Evolutionary conservation across 306 rosid genomes (phyloP), one percentile per base, ranked within the genome.

Genomic region (Parietaria judaica): DNA sequence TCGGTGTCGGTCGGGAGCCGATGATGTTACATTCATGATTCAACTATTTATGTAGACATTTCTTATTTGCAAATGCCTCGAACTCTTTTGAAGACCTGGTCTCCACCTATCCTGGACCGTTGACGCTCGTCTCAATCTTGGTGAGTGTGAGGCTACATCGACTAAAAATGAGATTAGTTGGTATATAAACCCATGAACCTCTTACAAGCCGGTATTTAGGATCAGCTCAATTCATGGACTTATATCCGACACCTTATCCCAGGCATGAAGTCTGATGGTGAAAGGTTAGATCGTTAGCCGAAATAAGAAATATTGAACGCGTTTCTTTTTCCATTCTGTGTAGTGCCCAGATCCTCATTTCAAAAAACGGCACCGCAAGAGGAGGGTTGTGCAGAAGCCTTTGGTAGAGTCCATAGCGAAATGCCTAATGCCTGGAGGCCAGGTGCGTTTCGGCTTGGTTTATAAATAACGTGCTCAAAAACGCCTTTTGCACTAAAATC

Each of bases 321-420:
- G 76, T 56, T 58, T 72, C 47, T n/a, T n/a, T 57, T 47, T 13
- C 66, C 44, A 14, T 66, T 67, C 44, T 68, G 38, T 79, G 65
- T 84, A 91, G 98, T 91, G 98, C 84, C 96, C 98, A 53, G 98
- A 91, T 70, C 98, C 98, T 36, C 84, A 91, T 83, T 91, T 88
- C 73, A 88, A 91, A 84, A 88, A 76, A 69, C 81, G 81, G 56
- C 95, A 91, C 76, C 96, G 68, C 74, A 88, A 91, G 73, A 82
- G 98, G 72, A 75, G 96, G 77, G 88, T 91, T 70, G 58, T 88
- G 41, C 98, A 91, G 82, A 85, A 79, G 79, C 86, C 89, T 51
- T 76, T 91, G 56, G 88, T 78, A 61, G 83, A 74, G 54, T 75
- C 87, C 66, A 79, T 88, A 23, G 71, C 76, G 45, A 73, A 82